Evolutionary conservation across 768 basidiomycete species (phyloP), one percentile per base, ranked within the genome.

Genomic region (Leucosporidium scottii): DNA sequence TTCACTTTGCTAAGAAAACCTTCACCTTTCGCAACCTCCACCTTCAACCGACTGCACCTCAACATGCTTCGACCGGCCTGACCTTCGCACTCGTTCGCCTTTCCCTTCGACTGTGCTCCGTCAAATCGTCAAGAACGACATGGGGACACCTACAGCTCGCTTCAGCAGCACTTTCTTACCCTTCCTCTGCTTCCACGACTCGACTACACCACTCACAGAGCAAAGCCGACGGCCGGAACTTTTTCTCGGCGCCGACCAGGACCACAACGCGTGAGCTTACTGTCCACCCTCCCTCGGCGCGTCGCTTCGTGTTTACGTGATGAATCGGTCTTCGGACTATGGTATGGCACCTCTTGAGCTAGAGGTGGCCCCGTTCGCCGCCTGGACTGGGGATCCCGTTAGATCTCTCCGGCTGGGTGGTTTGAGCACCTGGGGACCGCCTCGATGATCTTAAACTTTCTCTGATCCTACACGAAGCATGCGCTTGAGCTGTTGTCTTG

Each of bases 301-400:
- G 39, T 2, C 23, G 47, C 2, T n/a, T 9, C 39, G 5, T n/a
- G 25, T 50, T 36, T 17, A 48, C 34, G 59, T 59, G 68, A 69
- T 57, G 68, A 69, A 59, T 58, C 47, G 68, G 57, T 53, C 51
- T 47, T 48, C 28, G 36, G 61, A 31, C 13, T 50, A 27, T 49
- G 39, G 54, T 60, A 64, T 70, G 69, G 69, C 58, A 70, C 69
- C 69, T 70, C 69, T 70, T 66, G n/a, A 34, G 27, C 20, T 23
- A 65, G 23, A 20, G 25, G 47, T 6, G 4, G 34, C 5, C 15
- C 30, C 9, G 25, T 20, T n/a, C 47, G 27, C 47, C 27, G 47
- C 31, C 48, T 13, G 4, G 17, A 27, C n/a, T 23, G 44, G 13
- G 21, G 68, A 65, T 69, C 68, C 64, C 68, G 68, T 69, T 6